Percentiles rank a stretch among this genome's conserved stretches.
phyloP scores from a whole-genome alignment of 768 basidiomycete genomes.

The Holtermanniella nyarrowii region DNA sequence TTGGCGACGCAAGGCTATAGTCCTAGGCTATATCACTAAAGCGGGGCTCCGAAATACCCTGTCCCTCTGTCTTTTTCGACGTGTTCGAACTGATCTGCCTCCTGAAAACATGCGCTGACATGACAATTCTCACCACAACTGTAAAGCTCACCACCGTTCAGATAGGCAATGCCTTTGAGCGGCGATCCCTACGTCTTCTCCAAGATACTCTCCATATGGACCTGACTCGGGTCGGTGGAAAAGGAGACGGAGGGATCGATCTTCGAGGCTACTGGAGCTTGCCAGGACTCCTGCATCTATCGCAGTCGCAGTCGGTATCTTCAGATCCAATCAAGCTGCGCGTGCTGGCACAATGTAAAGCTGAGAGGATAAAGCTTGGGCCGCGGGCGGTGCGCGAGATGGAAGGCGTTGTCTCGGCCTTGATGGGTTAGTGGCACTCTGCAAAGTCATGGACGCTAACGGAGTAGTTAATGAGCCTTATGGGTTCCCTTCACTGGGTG shows the following conservation, averaged over 20 bases:
- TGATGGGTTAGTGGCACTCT: slow-evolving; percentile 17
- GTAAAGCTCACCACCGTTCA: slow-evolving; percentile 47
- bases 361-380: slow-evolving; percentile 67
- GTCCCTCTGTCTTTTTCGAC: no score
- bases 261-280: slow-evolving; percentile 91
- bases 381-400: slow-evolving; percentile 77
- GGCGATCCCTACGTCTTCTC: slow-evolving; percentile 54
- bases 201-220: slow-evolving; percentile 66
- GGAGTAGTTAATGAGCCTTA: neutral
- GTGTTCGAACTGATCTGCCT: no score
- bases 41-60: no score
- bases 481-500: slow-evolving; percentile 47
- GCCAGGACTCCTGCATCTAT: slow-evolving; percentile 40
- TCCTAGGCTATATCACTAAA: no score
- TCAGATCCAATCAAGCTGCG: slow-evolving; percentile 49
- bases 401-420: slow-evolving; percentile 58
- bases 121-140: no score
- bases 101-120: no score
- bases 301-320: slow-evolving; percentile 1
- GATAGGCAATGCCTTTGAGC: slow-evolving; percentile 66
- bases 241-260: slow-evolving; percentile 80
- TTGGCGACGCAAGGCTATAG: no score
- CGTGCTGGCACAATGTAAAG: slow-evolving; percentile 82
- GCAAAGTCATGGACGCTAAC: slow-evolving; percentile 2
- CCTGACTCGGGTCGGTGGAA: slow-evolving; percentile 68